Evolutionary conservation across 2,329 filamentous ascomycete species (phyloP).

Genomic region (Zymoseptoria brevis): DNA sequence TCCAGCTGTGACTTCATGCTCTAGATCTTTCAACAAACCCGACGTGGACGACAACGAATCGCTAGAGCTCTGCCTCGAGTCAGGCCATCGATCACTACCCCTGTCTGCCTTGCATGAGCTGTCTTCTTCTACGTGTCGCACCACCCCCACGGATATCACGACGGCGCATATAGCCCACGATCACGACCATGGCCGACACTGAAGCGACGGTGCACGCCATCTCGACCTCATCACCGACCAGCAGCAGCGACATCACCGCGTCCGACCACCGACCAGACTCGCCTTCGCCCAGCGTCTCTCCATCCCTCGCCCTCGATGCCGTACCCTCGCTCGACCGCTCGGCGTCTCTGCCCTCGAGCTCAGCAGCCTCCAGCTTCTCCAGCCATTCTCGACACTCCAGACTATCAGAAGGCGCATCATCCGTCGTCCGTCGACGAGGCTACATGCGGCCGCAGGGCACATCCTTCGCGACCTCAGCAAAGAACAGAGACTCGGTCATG

Average conservation of each 20-base stretch:
- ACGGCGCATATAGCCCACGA: not conserved
- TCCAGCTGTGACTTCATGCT: not conserved
- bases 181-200: not conserved
- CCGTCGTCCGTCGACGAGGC: constrained; percentile 55
- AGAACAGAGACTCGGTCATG: constrained; percentile 87
- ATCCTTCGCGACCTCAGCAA: constrained; percentile 82
- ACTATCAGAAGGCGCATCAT: constrained; percentile 40
- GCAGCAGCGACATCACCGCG: constrained; percentile 19
- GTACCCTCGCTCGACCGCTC: constrained; percentile 53
- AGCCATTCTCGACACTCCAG: constrained; percentile 41
- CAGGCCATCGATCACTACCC: not conserved
- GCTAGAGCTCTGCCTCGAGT: not conserved
- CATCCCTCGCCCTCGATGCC: constrained; percentile 55
- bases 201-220: not conserved
- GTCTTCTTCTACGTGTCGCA: not conserved
- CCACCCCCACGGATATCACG: not conserved
- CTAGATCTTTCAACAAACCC: not conserved
- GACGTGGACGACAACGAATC: not conserved
- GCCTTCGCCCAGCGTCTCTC: constrained; percentile 56
- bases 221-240: constrained; percentile 14
- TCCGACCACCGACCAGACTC: constrained; percentile 44
- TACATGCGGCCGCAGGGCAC: constrained; percentile 84
- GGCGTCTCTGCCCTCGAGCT: constrained; percentile 52
- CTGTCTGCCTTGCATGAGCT: not conserved
- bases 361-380: constrained; percentile 43